Percentiles rank a stretch among this genome's conserved stretches.
phyloP scores from a whole-genome alignment of 2,329 filamentous ascomycete species.

The Aspergillus udagawae region DNA sequence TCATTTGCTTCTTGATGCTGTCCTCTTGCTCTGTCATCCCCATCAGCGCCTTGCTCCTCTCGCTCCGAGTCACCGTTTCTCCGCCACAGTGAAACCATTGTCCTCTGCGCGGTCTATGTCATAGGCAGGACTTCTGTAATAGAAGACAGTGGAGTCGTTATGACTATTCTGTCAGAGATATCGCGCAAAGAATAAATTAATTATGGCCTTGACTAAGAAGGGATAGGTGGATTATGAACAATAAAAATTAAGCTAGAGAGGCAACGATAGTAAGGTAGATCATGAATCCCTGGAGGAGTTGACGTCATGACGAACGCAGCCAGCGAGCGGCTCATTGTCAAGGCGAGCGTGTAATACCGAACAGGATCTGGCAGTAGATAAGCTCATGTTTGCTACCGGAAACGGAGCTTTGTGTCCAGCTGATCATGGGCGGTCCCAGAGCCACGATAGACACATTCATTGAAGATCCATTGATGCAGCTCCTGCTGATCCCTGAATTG shows the following conservation, averaged over 20 bases:
- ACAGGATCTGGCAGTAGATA: neutral
- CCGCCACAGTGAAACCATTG: constrained; percentile 55
- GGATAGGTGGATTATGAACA: neutral
- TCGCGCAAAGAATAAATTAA: neutral
- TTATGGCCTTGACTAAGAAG: neutral
- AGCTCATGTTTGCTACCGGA: neutral
- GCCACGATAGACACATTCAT: neutral
- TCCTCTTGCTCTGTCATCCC: constrained; percentile 18
- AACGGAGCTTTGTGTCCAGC: too few relatives aligned
- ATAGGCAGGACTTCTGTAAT: neutral
- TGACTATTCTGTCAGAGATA: neutral
- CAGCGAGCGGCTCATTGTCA: neutral
- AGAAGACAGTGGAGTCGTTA: neutral
- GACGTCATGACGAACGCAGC: neutral
- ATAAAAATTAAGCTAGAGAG: neutral
- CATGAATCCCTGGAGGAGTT: neutral
- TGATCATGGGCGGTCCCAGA: too few relatives aligned
- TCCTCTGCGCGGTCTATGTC: constrained; percentile 8
- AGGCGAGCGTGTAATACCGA: neutral
- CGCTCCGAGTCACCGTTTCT: constrained; percentile 44
- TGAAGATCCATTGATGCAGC: neutral
- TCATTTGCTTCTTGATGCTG: constrained; percentile 50
- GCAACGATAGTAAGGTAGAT: neutral
- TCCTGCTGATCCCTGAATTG: neutral
- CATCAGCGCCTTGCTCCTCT: constrained; percentile 16